phyloP scores from a whole-genome alignment of 345 rosid genomes.

The Eucalyptus marginata region DNA sequence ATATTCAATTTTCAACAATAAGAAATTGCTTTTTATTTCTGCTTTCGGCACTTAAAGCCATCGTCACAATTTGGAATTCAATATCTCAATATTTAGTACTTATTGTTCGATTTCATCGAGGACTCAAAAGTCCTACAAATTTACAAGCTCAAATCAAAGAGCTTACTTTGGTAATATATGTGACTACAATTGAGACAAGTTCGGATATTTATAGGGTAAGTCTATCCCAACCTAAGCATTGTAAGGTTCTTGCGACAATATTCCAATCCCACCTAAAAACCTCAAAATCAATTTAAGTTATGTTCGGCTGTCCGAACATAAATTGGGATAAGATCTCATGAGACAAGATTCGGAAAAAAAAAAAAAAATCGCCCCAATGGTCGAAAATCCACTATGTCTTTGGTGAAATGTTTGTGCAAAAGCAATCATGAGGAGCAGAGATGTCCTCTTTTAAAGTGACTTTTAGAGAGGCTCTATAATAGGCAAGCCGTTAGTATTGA shows the following conservation, averaged over 20 bases:
- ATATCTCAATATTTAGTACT: neutral
- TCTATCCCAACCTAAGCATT: neutral
- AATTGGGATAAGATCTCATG: neutral
- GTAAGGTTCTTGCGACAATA: neutral
- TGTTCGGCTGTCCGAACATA: accelerated
- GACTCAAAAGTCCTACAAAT: neutral
- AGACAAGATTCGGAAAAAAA: neutral
- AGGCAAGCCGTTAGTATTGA: neutral
- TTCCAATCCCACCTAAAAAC: neutral
- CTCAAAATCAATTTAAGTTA: neutral
- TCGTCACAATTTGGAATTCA: neutral
- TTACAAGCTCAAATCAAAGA: neutral
- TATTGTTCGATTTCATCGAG: neutral
- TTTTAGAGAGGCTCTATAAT: neutral
- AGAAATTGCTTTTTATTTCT: neutral
- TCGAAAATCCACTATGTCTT: neutral
- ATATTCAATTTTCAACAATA: neutral
- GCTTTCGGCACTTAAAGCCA: accelerated
- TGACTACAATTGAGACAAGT: neutral
- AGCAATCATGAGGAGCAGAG: neutral
- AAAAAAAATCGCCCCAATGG: neutral
- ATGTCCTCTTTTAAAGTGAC: neutral
- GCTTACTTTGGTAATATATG: neutral
- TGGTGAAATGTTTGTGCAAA: neutral
- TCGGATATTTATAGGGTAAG: neutral